Evolutionary conservation across 1,284 basidiomycete genomes (phyloP), one percentile per base, ranked within the genome.

Genomic region (Ustilago hordei): DNA sequence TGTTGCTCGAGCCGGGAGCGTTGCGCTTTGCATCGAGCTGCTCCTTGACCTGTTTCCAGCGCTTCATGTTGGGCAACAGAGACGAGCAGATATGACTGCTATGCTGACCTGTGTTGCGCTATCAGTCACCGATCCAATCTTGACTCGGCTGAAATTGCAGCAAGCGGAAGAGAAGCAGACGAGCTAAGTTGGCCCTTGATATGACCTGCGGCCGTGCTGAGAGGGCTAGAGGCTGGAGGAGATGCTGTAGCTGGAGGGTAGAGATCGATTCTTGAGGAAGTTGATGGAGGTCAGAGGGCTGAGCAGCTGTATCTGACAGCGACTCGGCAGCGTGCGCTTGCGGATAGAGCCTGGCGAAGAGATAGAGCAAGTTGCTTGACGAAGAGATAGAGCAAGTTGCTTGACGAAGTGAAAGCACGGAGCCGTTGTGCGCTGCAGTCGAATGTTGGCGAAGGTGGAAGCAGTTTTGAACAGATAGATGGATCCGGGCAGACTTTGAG

Each of bases 21-120:
- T 69, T 64, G 59, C 71, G 70, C 64, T 72, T 72, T 31, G 70
- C 47, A 19, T 72, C 70, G 12, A 67, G 64, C 54, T 72, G 70
- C n/a, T 72, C 68, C 47, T 71, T 76, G 68, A 65, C 68, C 59
- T 68, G 64, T 19, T 71, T 72, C 70, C 64, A 72, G 28, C 64
- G 70, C 61, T 60, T 72, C 70, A 72, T 72, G 41, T 11, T 56
- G 50, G 45, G 32, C 19, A 28, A 28, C 23, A 41, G 11, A 32
- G 48, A 32, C 6, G 23, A 13, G 15, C 31, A 4, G n/a, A 32
- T 3, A 19, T 31, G 19, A 47, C 31, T 43, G 41, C 32, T 47
- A 32, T 19, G 23, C 19, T 41, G 19, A 31, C 23, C 31, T 31
- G 8, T 3, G 11, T 35, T 55, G 38, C 17, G 52, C 45, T n/a